Percentiles rank a stretch among this genome's conserved stretches.
These are phyloP conservation scores for Diaporthe humulicola DNA, from an alignment of 2,329 filamentous ascomycete species.

Conservation along the genomic window DNA sequence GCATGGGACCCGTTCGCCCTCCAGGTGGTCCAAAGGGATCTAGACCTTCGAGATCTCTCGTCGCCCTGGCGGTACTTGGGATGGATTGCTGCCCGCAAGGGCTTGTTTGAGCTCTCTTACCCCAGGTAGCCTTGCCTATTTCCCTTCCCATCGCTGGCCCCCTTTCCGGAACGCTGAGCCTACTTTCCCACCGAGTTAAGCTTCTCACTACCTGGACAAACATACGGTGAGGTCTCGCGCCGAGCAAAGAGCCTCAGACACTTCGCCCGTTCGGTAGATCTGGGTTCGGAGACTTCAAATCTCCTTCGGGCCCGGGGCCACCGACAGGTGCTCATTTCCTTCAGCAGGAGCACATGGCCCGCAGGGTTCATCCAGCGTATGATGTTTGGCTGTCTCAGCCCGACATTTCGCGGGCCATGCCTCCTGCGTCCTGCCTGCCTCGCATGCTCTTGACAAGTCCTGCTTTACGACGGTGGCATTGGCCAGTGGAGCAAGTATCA, in stretches of 20 bases:
- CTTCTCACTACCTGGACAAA: background rate
- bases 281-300: background rate
- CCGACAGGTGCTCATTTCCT: slow-evolving; percentile 26
- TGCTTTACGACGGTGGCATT: background rate
- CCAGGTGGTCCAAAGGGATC: slow-evolving; percentile 28
- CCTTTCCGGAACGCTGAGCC: slow-evolving; percentile 6
- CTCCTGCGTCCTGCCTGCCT: background rate
- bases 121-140: background rate
- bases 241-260: slow-evolving; percentile 23
- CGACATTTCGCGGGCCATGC: background rate
- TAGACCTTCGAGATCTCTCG: slow-evolving; percentile 31
- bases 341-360: slow-evolving; percentile 16
- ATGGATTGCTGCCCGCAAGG: background rate
- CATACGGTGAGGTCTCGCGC: slow-evolving; percentile 14
- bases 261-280: slow-evolving; percentile 9
- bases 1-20: slow-evolving; percentile 31
- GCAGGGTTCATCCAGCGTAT: slow-evolving; percentile 4
- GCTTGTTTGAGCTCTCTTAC: slow-evolving; percentile 4
- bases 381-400: slow-evolving; percentile 7
- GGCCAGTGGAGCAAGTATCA: background rate
- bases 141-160: background rate
- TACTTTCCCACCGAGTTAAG: background rate
- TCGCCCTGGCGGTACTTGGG: slow-evolving; percentile 15
- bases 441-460: background rate
- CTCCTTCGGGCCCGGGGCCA: slow-evolving; percentile 19